Evolutionary conservation across 2,329 filamentous ascomycete genomes (phyloP).

Genomic region (Bertia moriformis): DNA sequence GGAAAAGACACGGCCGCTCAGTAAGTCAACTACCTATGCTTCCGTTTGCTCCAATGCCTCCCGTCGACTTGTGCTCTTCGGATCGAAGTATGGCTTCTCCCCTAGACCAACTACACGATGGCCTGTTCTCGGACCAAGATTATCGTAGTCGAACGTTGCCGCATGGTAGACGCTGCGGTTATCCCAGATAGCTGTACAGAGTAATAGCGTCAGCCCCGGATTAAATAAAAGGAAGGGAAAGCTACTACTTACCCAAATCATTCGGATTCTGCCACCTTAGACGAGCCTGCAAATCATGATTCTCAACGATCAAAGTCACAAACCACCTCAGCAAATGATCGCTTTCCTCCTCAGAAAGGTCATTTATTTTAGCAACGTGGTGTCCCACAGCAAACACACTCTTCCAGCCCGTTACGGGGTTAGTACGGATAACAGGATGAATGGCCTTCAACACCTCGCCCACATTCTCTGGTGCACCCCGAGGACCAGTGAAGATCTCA

Average conservation of each 20-base stretch:
- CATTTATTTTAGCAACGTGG: conserved; percentile 34
- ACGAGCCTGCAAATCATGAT: conserved; percentile 39
- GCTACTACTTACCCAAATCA: conserved; percentile 24
- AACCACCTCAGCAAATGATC: conserved; percentile 34
- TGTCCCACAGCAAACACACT: conserved; percentile 34
- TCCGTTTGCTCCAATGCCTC: conserved; percentile 26
- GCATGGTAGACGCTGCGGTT: conserved; percentile 37
- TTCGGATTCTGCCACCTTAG: conserved; percentile 25
- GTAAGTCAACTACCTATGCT: conserved; percentile 1
- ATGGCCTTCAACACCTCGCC: conserved; percentile 29
- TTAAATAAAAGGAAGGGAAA: neutral
- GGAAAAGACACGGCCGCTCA: no score
- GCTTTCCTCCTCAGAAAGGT: conserved; percentile 29
- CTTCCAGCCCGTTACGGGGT: conserved; percentile 44
- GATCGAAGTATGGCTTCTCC: conserved; percentile 33
- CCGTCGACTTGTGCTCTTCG: conserved; percentile 24
- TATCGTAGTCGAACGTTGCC: conserved; percentile 35
- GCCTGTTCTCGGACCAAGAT: conserved; percentile 26
- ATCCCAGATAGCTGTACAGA: conserved; percentile 33
- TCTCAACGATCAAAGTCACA: conserved; percentile 30
- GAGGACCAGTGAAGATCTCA: conserved; percentile 25
- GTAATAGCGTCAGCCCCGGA: neutral
- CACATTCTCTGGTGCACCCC: conserved; percentile 34
- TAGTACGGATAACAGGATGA: conserved; percentile 39
- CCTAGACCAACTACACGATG: conserved; percentile 32